Evolutionary conservation across 139 green algal species (phyloP).

Genomic region (Chlamydomonas eustigma): DNA sequence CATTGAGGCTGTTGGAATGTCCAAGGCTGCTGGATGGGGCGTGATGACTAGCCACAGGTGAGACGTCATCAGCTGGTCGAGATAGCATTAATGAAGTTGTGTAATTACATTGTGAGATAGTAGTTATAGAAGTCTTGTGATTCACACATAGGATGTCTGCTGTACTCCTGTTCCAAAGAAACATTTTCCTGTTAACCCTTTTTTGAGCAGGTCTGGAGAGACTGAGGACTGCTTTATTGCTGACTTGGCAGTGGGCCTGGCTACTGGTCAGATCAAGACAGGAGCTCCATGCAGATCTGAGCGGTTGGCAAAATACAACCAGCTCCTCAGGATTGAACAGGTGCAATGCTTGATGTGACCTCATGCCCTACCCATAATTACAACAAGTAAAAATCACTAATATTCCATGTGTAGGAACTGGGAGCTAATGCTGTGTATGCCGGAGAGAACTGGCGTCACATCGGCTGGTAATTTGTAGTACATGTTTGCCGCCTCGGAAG

Average conservation of each 20-base stretch:
- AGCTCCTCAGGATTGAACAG: constrained; percentile 95
- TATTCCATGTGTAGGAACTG: constrained; percentile 51
- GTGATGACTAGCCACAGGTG: constrained; percentile 92
- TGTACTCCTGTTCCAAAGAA: no score
- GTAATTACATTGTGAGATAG: no score
- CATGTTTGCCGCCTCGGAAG: no score
- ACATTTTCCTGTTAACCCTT: no score
- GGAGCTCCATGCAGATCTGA: constrained; percentile 93
- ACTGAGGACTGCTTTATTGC: constrained; percentile 95
- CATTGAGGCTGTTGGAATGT: constrained; percentile 90
- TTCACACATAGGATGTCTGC: no score
- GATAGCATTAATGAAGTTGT: no score
- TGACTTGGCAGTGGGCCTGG: constrained; percentile 93
- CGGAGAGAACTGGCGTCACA: constrained; percentile 74
- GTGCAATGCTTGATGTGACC: not conserved
- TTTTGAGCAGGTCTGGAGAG: constrained; percentile 26
- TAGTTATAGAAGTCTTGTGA: no score
- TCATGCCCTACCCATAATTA: not conserved
- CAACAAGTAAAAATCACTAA: not conserved
- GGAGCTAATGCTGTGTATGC: constrained; percentile 59
- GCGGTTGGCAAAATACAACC: constrained; percentile 99
- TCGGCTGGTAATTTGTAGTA: constrained; percentile 52
- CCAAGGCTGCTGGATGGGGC: constrained; percentile 94
- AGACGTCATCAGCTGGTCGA: not conserved
- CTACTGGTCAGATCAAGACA: constrained; percentile 99